Conservation (phyloP, 139 green algal genomes). For the Astrephomene gubernaculifera region DNA sequence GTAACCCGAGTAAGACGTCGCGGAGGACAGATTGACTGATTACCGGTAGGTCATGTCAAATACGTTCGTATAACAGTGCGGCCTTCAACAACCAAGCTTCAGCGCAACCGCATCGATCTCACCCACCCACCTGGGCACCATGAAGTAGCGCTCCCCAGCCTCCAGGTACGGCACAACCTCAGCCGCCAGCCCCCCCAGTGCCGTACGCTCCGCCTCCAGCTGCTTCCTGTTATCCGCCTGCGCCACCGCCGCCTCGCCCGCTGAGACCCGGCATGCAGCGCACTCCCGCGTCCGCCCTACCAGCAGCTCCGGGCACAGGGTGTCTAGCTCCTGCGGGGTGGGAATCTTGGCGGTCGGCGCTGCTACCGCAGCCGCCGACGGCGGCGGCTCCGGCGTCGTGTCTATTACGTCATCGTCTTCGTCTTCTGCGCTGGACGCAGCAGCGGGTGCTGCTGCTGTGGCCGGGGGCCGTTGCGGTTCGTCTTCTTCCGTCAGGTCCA, state of each 20-base stretch:
- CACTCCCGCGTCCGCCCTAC: conserved; percentile 7
- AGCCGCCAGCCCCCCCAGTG: conserved; percentile 56
- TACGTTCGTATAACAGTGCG: too few relatives aligned
- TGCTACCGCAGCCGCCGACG: neutral
- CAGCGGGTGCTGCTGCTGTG: neutral
- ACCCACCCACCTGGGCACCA: conserved; percentile 70
- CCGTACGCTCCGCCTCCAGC: conserved; percentile 50
- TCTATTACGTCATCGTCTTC: conserved; percentile 17
- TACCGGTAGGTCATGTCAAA: too few relatives aligned
- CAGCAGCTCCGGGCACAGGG: conserved; percentile 15
- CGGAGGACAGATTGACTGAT: too few relatives aligned
- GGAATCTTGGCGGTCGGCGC: neutral
- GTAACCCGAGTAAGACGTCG: too few relatives aligned
- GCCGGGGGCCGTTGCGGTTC: neutral
- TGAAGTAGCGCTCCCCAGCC: conserved; percentile 57
- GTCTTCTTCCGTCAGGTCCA: neutral
- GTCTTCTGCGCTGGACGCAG: neutral
- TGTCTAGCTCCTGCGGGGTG: conserved; percentile 6
- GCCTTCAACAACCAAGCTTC: too few relatives aligned
- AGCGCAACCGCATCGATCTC: too few relatives aligned
- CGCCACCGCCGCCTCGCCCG: conserved; percentile 5
- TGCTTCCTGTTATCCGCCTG: conserved; percentile 21
- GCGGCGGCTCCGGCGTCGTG: neutral
- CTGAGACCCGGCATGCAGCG: neutral
- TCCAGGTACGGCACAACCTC: conserved; percentile 48